Conservation (phyloP, 495 filamentous ascomycete genomes). For the Bacidia gigantensis region DNA sequence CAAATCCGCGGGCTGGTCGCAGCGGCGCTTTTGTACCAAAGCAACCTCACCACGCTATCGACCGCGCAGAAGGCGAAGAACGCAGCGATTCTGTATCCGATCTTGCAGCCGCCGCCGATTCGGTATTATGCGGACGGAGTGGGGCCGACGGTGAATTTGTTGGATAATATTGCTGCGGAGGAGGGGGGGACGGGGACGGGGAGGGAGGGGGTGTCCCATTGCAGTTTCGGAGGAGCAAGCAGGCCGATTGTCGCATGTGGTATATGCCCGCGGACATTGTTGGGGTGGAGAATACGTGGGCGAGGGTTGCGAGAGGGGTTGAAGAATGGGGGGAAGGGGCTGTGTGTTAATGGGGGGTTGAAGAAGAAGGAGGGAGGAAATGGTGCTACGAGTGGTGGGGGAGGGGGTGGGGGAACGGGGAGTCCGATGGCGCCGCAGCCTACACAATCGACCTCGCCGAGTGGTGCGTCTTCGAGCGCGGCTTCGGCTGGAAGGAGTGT, state of each 20-base stretch:
- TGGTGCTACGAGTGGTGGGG: background rate
- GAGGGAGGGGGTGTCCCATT: too few species aligned
- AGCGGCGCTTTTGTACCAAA: background rate
- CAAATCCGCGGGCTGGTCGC: background rate
- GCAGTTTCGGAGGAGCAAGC: background rate
- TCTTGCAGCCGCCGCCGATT: background rate
- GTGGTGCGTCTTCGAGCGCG: background rate
- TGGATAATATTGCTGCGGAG: background rate
- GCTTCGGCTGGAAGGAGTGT: background rate
- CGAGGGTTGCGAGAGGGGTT: background rate
- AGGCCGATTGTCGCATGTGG: background rate
- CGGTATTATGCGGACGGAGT: background rate
- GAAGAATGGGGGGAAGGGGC: background rate
- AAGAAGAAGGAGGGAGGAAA: background rate
- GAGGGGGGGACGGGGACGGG: background rate
- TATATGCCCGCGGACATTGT: background rate
- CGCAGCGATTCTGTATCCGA: background rate
- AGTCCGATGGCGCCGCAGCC: too few species aligned
- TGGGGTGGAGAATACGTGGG: background rate
- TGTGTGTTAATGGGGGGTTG: background rate
- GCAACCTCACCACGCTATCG: background rate
- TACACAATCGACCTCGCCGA: background rate
- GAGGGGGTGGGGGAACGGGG: too few species aligned
- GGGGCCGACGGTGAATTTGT: background rate
- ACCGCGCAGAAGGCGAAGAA: background rate